Evolutionary conservation across 305 asterid species (phyloP), one percentile per base, ranked within the genome.

Genomic region (Fraxinus baroniana): DNA sequence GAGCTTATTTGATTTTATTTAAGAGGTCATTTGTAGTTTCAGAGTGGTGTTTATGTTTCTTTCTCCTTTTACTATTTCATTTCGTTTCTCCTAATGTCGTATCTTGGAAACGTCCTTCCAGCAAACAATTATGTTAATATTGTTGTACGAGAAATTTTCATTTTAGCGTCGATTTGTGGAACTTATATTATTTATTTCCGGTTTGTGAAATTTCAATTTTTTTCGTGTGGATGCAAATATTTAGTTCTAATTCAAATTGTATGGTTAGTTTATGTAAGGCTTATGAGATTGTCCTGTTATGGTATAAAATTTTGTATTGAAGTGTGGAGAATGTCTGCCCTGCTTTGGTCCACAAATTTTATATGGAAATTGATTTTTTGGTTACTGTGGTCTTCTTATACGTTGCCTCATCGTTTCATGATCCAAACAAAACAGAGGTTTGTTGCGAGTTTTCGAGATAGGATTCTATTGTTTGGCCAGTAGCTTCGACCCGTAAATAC

Each of bases 21-120:
- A 62, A 62, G 71, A 18, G 71, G 71, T 62, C 71, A 6, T 62
- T 55, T 64, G 73, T 64, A 64, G 73, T 64, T 64, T 64, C 73
- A 64, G 73, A 20, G 73, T 64, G 66, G 73, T 24, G 12, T 15
- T 64, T 24, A 8, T 64, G 73, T 64, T 64, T 64, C 33, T 60
- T 7, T 55, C 3, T 55, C 66, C 73, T 64, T 64, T 10, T 24
- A 22, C 73, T 26, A 64, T 64, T 64, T 64, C 35, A 64, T 64
- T 64, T 20, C 5, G 33, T 64, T 24, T 24, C n/a, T 64, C 35
- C 73, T 24, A 64, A 24, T 64, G 13, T 64, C 73, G 28, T 64
- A 24, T 64, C 10, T 24, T 64, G 73, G 35, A 20, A n/a, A 22
- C 9, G 33, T 64, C 73, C 73, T 24, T n/a, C 73, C 73, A 64